These are phyloP conservation scores for Termitomyces sp. DNA, from an alignment of 768 basidiomycete genomes.

Conservation along the genomic window DNA sequence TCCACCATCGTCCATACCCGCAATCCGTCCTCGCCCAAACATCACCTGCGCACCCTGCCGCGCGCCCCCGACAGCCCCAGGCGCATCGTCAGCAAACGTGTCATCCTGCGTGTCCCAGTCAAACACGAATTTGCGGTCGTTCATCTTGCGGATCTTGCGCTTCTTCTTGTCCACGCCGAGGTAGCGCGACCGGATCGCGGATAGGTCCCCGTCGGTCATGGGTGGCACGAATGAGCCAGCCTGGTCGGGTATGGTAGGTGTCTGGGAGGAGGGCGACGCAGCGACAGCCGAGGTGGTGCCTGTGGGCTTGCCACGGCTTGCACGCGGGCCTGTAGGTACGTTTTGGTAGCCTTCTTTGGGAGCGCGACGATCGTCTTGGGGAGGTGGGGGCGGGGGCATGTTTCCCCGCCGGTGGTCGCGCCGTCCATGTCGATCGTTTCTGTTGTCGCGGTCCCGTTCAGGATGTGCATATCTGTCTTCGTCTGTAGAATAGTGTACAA, in stretches of 20 bases:
- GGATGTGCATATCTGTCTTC: constrained; percentile 50
- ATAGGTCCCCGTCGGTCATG: constrained; percentile 78
- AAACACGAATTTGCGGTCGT: constrained; percentile 97
- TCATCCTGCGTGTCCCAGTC: constrained; percentile 99
- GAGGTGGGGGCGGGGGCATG: constrained; percentile 33
- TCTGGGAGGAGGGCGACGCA: constrained; percentile 44
- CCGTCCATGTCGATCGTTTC: constrained; percentile 26
- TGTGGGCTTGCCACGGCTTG: constrained; percentile 50
- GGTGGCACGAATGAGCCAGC: constrained; percentile 46
- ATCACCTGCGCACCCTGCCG: constrained; percentile 83
- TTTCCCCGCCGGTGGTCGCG: constrained; percentile 37
- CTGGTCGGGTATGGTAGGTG: constrained; percentile 25
- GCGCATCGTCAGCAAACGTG: constrained; percentile 76
- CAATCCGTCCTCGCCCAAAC: constrained; percentile 81
- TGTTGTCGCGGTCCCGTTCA: constrained; percentile 42
- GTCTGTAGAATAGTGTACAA: constrained; percentile 28
- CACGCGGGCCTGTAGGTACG: constrained; percentile 82
- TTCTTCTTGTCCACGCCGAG: constrained; percentile 94
- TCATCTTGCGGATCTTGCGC: constrained; percentile 91
- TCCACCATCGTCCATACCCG: constrained; percentile 82
- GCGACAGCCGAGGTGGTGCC: constrained; percentile 25
- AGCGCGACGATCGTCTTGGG: constrained; percentile 24
- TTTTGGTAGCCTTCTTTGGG: constrained; percentile 52
- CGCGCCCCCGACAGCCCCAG: constrained; percentile 63
- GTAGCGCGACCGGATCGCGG: constrained; percentile 86